phyloP scores from a whole-genome alignment of 192 early-diverging fungal genomes.

The Backusella sp. region DNA sequence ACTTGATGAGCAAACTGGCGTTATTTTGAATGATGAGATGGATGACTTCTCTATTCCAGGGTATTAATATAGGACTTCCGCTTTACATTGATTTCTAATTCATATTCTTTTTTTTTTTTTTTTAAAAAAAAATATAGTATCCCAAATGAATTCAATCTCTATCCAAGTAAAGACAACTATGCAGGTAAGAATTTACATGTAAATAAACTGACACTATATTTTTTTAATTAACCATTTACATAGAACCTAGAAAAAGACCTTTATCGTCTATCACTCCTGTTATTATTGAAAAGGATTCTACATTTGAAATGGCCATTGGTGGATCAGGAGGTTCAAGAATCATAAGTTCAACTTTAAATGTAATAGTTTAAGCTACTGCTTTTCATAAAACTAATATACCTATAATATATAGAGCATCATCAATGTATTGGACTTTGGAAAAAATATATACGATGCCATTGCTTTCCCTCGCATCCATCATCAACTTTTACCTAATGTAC shows the following conservation, averaged over 20 bases:
- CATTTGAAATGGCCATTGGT: conserved; percentile 76
- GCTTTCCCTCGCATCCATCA: conserved; percentile 80
- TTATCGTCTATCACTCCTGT: conserved; percentile 68
- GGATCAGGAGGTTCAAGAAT: conserved; percentile 90
- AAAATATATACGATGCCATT: conserved; percentile 68
- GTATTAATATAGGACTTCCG: not conserved
- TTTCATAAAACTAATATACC: not conserved
- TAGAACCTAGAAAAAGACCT: conserved; percentile 81
- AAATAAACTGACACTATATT: not conserved
- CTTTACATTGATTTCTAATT: not conserved
- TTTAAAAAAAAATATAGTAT: conserved; percentile 13
- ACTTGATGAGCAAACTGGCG: conserved; percentile 81
- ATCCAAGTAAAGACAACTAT: conserved; percentile 84
- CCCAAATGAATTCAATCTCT: conserved; percentile 76
- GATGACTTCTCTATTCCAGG: conserved; percentile 88
- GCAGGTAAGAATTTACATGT: conserved; percentile 21
- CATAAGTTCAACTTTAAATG: conserved; percentile 69
- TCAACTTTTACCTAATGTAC: conserved; percentile 82
- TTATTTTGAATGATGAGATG: conserved; percentile 95
- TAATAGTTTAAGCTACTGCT: conserved; percentile 10
- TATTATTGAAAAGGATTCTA: conserved; percentile 59
- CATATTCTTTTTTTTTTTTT: not conserved
- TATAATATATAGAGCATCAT: conserved; percentile 56
- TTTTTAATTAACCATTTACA: not conserved
- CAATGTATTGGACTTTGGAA: conserved; percentile 70